These are phyloP conservation scores for Lactifluus echinatus DNA, from an alignment of 768 basidiomycete genomes.

Conservation along the genomic window DNA sequence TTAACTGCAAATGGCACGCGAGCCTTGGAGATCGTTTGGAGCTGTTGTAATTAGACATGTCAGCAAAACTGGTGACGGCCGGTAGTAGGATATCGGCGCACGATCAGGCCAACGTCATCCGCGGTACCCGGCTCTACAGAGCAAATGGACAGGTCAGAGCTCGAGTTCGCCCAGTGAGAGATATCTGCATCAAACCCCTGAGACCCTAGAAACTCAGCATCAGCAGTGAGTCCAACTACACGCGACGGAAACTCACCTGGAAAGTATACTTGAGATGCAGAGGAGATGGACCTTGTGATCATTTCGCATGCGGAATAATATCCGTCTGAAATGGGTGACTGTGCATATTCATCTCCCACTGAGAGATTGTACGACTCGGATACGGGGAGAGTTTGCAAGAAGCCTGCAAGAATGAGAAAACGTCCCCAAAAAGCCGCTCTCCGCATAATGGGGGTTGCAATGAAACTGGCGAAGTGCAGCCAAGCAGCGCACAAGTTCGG, in stretches of 20 bases:
- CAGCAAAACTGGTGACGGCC: background rate
- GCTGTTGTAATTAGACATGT: background rate
- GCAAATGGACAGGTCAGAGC: slow-evolving; percentile 13
- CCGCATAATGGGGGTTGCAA: background rate
- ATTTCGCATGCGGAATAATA: background rate
- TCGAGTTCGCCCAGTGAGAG: slow-evolving; percentile 15
- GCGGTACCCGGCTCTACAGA: slow-evolving; percentile 17
- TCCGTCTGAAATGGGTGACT: background rate
- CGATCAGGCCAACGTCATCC: slow-evolving; percentile 13
- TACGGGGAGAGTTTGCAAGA: background rate
- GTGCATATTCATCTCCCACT: background rate
- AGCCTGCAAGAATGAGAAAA: background rate
- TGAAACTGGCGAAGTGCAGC: too few species aligned
- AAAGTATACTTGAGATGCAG: slow-evolving; percentile 3
- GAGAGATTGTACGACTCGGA: background rate
- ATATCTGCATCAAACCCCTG: slow-evolving; percentile 5
- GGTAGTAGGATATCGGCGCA: background rate
- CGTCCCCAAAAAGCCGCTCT: background rate
- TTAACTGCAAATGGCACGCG: slow-evolving; percentile 17
- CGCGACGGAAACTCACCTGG: background rate
- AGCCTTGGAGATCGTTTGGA: background rate
- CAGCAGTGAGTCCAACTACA: background rate
- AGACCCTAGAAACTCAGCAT: background rate
- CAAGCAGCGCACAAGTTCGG: too few species aligned
- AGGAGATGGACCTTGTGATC: background rate